Evolutionary conservation across 129 eudicot genomes (phyloP).

Genomic region (Calendula officinalis): DNA sequence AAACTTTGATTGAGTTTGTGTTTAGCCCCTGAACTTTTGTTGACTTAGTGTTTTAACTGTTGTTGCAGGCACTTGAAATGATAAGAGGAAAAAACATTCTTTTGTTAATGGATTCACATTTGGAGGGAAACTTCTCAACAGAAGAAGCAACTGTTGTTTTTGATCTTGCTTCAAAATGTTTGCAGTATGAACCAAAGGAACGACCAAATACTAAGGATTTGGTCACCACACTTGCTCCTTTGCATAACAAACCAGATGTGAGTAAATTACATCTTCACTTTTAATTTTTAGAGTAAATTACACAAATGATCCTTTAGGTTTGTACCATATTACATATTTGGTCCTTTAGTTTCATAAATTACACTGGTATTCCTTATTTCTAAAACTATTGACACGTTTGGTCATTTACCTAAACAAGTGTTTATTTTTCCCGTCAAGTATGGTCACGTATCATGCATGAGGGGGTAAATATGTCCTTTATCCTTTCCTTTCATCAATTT

Average conservation of each 20-base stretch:
- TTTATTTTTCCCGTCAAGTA: too few relatives aligned
- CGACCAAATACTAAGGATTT: conserved; percentile 85
- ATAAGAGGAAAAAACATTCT: conserved; percentile 82
- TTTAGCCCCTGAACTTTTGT: not conserved
- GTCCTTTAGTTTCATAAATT: too few relatives aligned
- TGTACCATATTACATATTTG: too few relatives aligned
- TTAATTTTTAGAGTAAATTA: too few relatives aligned
- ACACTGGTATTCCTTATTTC: too few relatives aligned
- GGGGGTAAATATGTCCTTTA: too few relatives aligned
- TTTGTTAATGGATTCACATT: conserved; percentile 85
- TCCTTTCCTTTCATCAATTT: too few relatives aligned
- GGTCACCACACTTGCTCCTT: conserved; percentile 61
- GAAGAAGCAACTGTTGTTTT: conserved; percentile 88
- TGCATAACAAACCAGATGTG: conserved; percentile 76
- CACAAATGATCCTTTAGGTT: too few relatives aligned
- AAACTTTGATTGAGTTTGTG: too few relatives aligned
- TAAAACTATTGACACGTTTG: too few relatives aligned
- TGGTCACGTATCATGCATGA: too few relatives aligned
- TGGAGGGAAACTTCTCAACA: conserved; percentile 86
- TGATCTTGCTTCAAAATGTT: conserved; percentile 81
- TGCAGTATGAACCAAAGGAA: conserved; percentile 92
- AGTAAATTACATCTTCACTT: conserved; percentile 17
- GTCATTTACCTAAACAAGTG: too few relatives aligned
- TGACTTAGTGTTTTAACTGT: not conserved
- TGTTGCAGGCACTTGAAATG: conserved; percentile 86